Conservation (phyloP, 208 protist genomes). For the Leptomonas pyrrhocoris region DNA sequence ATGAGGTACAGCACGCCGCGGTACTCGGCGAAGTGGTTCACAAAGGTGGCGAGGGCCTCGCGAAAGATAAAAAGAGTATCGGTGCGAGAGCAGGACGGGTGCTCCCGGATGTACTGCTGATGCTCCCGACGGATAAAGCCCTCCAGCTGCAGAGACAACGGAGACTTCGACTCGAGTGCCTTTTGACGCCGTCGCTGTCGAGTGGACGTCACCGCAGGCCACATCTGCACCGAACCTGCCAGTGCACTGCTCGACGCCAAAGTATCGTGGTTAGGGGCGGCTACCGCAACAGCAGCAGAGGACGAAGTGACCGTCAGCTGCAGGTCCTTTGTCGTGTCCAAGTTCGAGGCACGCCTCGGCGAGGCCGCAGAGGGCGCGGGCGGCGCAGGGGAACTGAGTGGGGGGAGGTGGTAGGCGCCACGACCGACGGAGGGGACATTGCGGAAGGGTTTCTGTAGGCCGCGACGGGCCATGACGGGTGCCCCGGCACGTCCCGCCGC, state of each 20-base stretch:
- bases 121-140: conserved; percentile 84
- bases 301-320: conserved; percentile 4
- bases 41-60: conserved; percentile 76
- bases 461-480: neutral
- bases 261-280: neutral
- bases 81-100: conserved; percentile 58
- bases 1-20: conserved; percentile 71
- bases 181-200: conserved; percentile 25
- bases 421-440: neutral
- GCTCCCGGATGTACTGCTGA: conserved; percentile 65
- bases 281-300: neutral
- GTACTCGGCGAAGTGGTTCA: conserved; percentile 88
- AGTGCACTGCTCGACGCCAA: conserved; percentile 16
- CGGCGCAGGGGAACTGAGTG: conserved; percentile 7
- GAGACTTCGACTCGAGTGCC: conserved; percentile 53
- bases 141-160: conserved; percentile 82
- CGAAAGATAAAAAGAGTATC: conserved; percentile 86
- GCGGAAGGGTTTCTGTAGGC: neutral
- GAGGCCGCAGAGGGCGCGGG: conserved; percentile 18
- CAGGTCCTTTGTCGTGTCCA: neutral
- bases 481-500: neutral
- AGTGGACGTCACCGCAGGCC: conserved; percentile 26
- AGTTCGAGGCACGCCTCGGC: conserved; percentile 8
- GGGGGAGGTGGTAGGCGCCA: conserved; percentile 26
- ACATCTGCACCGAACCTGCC: conserved; percentile 22